Evolutionary conservation across 1,284 basidiomycete species (phyloP).

Genomic region (Austroboletus niveus): DNA sequence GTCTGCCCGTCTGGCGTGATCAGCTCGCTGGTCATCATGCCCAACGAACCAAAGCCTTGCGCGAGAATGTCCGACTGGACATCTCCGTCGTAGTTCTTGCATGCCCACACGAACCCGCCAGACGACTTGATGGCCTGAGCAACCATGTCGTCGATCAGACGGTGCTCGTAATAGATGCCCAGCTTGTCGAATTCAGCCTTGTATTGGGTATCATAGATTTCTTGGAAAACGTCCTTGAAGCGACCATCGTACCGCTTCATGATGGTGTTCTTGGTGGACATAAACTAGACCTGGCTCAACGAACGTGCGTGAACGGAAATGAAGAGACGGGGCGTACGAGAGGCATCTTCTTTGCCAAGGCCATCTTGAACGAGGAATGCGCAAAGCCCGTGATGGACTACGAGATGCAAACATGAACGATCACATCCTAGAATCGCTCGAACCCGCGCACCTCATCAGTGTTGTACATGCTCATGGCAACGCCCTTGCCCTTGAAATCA

Average conservation of each 20-base stretch:
- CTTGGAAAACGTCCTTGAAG: slow-evolving; percentile 99
- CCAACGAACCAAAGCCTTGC: slow-evolving; percentile 91
- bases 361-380: slow-evolving; percentile 98
- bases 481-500: slow-evolving; percentile 86
- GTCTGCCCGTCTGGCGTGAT: slow-evolving; percentile 94
- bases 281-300: slow-evolving; percentile 53
- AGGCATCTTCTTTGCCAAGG: slow-evolving; percentile 92
- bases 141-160: slow-evolving; percentile 93
- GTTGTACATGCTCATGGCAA: slow-evolving; percentile 95
- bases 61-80: slow-evolving; percentile 92
- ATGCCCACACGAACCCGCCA: slow-evolving; percentile 97
- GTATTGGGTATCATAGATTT: slow-evolving; percentile 88
- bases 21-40: slow-evolving; percentile 98
- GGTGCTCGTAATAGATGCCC: slow-evolving; percentile 96
- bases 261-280: slow-evolving; percentile 99
- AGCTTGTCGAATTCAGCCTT: slow-evolving; percentile 77
- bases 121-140: slow-evolving; percentile 96
- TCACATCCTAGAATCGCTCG: background rate
- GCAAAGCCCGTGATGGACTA: slow-evolving; percentile 94
- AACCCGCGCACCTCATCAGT: slow-evolving; percentile 71
- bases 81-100: slow-evolving; percentile 97
- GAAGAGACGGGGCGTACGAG: slow-evolving; percentile 47
- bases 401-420: slow-evolving; percentile 7
- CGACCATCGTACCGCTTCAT: slow-evolving; percentile 95
- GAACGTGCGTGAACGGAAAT: slow-evolving; percentile 2